These are phyloP conservation scores for Porcisia deanei DNA, from an alignment of 208 protist genomes.

Conservation along the genomic window DNA sequence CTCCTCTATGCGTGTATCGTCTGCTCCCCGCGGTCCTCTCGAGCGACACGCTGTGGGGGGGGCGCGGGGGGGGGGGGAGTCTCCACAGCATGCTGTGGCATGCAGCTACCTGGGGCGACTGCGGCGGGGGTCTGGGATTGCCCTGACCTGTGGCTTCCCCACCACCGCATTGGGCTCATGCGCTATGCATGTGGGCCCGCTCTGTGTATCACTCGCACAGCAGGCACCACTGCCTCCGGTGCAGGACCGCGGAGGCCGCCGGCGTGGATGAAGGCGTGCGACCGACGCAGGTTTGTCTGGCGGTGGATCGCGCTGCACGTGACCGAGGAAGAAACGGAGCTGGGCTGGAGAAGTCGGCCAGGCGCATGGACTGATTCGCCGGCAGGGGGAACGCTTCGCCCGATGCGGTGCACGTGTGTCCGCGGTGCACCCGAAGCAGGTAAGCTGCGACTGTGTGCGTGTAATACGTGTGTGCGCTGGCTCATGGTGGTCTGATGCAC, in stretches of 20 bases:
- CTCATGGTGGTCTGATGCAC: neutral
- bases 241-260: neutral
- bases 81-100: too few relatives aligned
- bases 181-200: too few relatives aligned
- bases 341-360: neutral
- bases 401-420: neutral
- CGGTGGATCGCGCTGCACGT: neutral
- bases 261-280: neutral
- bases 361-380: neutral
- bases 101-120: too few relatives aligned
- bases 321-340: neutral
- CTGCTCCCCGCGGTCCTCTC: neutral
- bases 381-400: neutral
- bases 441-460: neutral
- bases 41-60: neutral
- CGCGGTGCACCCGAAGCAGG: neutral
- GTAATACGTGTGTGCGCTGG: neutral
- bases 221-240: too few relatives aligned
- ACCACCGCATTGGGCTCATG: too few relatives aligned
- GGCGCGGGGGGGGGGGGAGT: too few relatives aligned
- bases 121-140: too few relatives aligned
- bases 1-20: neutral
- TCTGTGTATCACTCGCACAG: too few relatives aligned
- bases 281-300: neutral
- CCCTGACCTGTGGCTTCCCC: too few relatives aligned